Evolutionary conservation across 345 rosid species (phyloP).

Genomic region (Populus euphratica): DNA sequence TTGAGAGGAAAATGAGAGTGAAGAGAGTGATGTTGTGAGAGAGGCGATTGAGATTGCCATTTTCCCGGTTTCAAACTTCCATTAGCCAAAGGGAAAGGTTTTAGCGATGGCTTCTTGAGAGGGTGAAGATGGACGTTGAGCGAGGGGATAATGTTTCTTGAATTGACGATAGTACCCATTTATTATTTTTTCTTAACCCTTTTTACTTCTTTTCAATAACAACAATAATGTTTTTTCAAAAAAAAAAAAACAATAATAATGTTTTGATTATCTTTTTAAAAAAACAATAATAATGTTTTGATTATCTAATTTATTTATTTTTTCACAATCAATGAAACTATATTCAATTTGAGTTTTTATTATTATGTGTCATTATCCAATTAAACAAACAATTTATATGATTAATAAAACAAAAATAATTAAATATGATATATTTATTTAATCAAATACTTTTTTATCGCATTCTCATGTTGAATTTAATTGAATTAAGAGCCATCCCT

Average conservation of each 20-base stretch:
- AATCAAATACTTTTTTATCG: neutral
- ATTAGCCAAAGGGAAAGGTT: neutral
- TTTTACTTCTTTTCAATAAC: too few species aligned
- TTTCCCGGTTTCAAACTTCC: neutral
- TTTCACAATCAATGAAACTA: neutral
- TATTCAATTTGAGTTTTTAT: neutral
- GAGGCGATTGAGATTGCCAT: conserved; percentile 63
- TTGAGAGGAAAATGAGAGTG: conserved; percentile 77
- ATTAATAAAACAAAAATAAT: too few species aligned
- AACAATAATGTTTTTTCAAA: too few species aligned
- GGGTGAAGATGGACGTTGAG: neutral
- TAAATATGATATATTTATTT: neutral
- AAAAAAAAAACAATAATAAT: too few species aligned
- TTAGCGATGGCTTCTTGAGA: neutral
- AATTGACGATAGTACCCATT: neutral
- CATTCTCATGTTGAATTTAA: neutral
- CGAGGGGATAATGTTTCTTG: neutral
- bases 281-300: too few species aligned
- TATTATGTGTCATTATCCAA: neutral
- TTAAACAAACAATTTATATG: neutral
- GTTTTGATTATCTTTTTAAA: neutral
- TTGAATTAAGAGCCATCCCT: too few species aligned
- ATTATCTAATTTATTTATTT: neutral
- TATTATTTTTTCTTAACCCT: neutral
- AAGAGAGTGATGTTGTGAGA: conserved; percentile 59